Evolutionary conservation across 306 rosid species (phyloP).

Genomic region (Castanospermum australe): DNA sequence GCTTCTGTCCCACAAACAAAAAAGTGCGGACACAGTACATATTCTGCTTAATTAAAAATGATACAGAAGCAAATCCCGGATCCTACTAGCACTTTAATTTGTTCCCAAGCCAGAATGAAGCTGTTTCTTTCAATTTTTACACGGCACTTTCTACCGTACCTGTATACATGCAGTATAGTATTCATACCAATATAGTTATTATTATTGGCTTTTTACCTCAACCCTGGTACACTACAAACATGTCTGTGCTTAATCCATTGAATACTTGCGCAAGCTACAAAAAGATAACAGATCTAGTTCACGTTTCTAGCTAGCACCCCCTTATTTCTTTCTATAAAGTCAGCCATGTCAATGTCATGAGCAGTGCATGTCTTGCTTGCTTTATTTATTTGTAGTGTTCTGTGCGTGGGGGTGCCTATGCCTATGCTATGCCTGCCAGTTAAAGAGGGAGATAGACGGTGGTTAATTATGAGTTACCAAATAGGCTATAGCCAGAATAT

Average conservation of each 20-base stretch:
- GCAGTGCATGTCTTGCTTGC: not conserved
- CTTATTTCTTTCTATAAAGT: not conserved
- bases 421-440: too few species aligned
- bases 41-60: not conserved
- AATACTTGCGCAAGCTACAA: not conserved
- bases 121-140: not conserved
- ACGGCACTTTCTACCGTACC: not conserved
- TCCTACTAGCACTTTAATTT: not conserved
- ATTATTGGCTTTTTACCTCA: too few species aligned
- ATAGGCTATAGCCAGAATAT: not conserved
- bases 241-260: not conserved
- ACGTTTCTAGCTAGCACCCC: not conserved
- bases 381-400: not conserved
- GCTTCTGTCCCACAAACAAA: slow-evolving; percentile 28
- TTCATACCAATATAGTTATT: too few species aligned
- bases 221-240: not conserved
- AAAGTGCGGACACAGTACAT: slow-evolving; percentile 33
- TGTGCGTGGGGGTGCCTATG: not conserved
- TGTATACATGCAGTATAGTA: not conserved
- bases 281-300: not conserved
- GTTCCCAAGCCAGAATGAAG: not conserved
- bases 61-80: not conserved
- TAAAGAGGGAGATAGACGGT: not conserved
- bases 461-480: not conserved
- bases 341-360: not conserved